Evolutionary conservation across 2,329 filamentous ascomycete genomes (phyloP).

Genomic region (Dactylellina sp.): DNA sequence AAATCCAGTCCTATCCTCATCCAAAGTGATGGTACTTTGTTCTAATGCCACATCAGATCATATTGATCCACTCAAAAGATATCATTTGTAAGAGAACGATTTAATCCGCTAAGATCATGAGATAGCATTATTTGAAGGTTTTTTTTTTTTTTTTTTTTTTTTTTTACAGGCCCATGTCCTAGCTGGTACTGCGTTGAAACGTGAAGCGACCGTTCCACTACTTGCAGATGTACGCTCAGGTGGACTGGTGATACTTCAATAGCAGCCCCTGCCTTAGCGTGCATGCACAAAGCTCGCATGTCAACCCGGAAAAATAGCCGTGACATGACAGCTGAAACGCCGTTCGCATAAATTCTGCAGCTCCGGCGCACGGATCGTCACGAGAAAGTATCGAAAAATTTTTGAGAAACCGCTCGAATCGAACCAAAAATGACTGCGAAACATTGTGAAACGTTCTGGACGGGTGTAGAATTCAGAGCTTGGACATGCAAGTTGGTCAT

Average conservation of each 20-base stretch:
- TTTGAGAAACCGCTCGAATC: neutral
- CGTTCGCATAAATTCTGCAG: slow-evolving; percentile 55
- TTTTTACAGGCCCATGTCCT: too few relatives aligned
- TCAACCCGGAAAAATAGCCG: slow-evolving; percentile 41
- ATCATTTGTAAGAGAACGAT: too few relatives aligned
- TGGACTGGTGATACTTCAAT: neutral
- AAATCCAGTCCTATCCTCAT: too few relatives aligned
- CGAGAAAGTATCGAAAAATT: neutral
- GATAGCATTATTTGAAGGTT: too few relatives aligned
- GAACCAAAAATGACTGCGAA: slow-evolving; percentile 1
- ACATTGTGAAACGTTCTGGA: slow-evolving; percentile 54
- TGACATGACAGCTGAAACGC: slow-evolving; percentile 52
- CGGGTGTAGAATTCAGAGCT: slow-evolving; percentile 3
- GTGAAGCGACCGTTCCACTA: too few relatives aligned
- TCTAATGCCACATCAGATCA: too few relatives aligned
- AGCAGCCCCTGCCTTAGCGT: slow-evolving; percentile 4
- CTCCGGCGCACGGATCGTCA: slow-evolving; percentile 53
- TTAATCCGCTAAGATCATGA: too few relatives aligned
- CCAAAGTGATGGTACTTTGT: too few relatives aligned
- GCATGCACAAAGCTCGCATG: slow-evolving; percentile 25
- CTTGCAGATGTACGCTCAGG: too few relatives aligned
- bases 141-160: too few relatives aligned
- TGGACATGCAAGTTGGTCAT: slow-evolving; percentile 5
- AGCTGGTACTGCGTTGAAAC: too few relatives aligned
- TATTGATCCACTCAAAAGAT: too few relatives aligned